Conservation (phyloP, 78 protist species). For the Isochrysis galbana region DNA sequence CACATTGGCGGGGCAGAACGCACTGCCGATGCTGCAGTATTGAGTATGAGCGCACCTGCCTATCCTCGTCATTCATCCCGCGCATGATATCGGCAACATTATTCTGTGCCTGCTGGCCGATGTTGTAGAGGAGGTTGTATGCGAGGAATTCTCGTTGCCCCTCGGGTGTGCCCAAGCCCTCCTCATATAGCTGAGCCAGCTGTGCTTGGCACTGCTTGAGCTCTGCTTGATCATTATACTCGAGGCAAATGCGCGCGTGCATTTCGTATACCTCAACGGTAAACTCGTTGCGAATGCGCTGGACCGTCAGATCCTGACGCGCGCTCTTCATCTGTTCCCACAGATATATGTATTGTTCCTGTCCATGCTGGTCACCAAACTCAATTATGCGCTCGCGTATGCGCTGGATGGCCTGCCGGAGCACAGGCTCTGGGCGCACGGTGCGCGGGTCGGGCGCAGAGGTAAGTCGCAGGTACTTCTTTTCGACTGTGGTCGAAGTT, state of each 20-base stretch:
- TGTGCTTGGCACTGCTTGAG: neutral
- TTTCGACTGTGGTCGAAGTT: neutral
- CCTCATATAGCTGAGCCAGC: neutral
- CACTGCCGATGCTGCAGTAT: neutral
- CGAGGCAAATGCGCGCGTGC: slow-evolving; percentile 18
- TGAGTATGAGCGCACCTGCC: no score
- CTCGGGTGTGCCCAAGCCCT: neutral
- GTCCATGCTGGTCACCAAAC: neutral
- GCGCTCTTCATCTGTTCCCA: slow-evolving; percentile 10
- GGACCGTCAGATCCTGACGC: slow-evolving; percentile 28
- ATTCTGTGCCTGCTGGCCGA: neutral
- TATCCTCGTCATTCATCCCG: neutral
- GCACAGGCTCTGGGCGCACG: slow-evolving; percentile 17
- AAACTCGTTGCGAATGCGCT: slow-evolving; percentile 19
- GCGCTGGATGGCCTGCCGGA: neutral
- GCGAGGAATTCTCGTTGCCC: neutral
- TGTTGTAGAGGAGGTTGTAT: neutral
- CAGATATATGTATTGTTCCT: neutral
- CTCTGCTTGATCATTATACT: neutral
- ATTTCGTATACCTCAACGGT: slow-evolving; percentile 20
- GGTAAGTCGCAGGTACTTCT: slow-evolving; percentile 12
- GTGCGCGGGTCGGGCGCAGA: slow-evolving; percentile 15
- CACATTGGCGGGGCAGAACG: neutral
- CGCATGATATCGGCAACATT: neutral
- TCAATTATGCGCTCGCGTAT: neutral